A percentile compares a stretch with the other conserved stretches of the same genome.
Evolutionary conservation across 352 stramenopile species (phyloP).

Genomic region (Phytopythium sindhum): DNA sequence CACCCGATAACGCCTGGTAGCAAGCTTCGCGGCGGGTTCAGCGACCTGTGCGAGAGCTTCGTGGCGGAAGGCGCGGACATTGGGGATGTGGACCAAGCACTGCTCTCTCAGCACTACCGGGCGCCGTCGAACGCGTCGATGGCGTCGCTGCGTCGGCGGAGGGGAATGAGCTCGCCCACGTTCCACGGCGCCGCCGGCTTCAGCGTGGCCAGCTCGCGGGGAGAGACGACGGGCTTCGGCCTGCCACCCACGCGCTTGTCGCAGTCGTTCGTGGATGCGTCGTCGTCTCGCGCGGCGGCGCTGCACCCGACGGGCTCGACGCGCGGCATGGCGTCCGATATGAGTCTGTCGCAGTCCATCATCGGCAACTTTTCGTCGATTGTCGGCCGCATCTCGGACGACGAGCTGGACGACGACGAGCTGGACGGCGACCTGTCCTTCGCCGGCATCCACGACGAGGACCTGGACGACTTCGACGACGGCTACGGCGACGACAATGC

Average conservation of each 20-base stretch:
- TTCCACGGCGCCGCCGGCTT: conserved; percentile 10
- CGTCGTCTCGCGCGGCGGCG: conserved; percentile 9
- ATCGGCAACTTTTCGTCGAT: conserved; percentile 71
- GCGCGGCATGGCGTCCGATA: conserved; percentile 45
- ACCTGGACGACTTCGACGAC: conserved; percentile 14
- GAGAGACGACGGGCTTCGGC: conserved; percentile 32
- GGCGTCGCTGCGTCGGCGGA: conserved; percentile 8
- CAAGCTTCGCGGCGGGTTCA: conserved; percentile 29
- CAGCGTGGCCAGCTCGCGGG: conserved; percentile 19
- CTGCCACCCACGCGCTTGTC: conserved; percentile 31
- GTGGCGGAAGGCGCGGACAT: conserved; percentile 19
- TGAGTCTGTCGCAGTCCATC: conserved; percentile 71
- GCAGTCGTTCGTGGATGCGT: conserved; percentile 38
- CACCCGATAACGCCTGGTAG: not conserved
- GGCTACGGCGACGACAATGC: not conserved
- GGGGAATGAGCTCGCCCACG: conserved; percentile 22
- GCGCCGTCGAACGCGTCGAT: not conserved
- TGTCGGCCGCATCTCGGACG: conserved; percentile 57
- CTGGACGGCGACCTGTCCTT: conserved; percentile 38
- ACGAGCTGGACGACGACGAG: conserved; percentile 55
- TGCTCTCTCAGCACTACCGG: conserved; percentile 1
- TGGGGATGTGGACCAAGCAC: not conserved
- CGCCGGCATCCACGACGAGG: conserved; percentile 31
- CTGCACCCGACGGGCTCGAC: conserved; percentile 11
- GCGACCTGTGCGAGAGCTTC: conserved; percentile 33